Evolutionary conservation across 2,329 filamentous ascomycete genomes (phyloP).

Genomic region (Ophiostoma sp.): DNA sequence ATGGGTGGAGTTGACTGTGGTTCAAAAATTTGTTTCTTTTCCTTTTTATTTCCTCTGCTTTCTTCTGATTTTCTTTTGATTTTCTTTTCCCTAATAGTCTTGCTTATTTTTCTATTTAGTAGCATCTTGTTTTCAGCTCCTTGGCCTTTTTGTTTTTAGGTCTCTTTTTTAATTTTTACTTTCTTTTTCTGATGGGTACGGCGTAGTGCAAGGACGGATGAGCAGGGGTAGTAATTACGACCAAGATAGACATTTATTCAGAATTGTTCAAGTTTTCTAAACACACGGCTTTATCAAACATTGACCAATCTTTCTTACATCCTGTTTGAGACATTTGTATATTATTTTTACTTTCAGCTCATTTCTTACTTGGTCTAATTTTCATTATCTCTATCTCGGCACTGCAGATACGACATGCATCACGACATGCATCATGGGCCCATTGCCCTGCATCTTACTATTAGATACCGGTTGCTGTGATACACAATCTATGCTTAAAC

Average conservation of each 20-base stretch:
- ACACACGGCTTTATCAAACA: too few relatives aligned
- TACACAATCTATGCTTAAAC: too few relatives aligned
- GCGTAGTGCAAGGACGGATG: not conserved
- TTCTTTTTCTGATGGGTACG: not conserved
- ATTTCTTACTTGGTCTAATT: too few relatives aligned
- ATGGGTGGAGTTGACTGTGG: too few relatives aligned
- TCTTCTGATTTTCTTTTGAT: not conserved
- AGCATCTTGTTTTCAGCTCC: slow-evolving; percentile 2
- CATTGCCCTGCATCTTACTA: too few relatives aligned
- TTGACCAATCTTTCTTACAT: too few relatives aligned
- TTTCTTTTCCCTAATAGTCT: not conserved
- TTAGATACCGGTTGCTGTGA: too few relatives aligned
- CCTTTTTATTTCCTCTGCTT: not conserved
- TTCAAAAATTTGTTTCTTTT: not conserved
- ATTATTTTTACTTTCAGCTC: too few relatives aligned
- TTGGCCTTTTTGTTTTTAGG: not conserved
- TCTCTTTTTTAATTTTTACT: not conserved
- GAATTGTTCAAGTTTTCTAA: not conserved
- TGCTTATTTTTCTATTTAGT: not conserved
- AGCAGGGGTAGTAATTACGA: not conserved
- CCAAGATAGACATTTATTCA: not conserved
- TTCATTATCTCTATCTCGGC: too few relatives aligned
- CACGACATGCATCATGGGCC: too few relatives aligned
- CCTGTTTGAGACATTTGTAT: too few relatives aligned
- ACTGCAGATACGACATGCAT: too few relatives aligned